Conservation (phyloP, 2,329 filamentous ascomycete genomes). For the Mollisiaceae sp. region DNA sequence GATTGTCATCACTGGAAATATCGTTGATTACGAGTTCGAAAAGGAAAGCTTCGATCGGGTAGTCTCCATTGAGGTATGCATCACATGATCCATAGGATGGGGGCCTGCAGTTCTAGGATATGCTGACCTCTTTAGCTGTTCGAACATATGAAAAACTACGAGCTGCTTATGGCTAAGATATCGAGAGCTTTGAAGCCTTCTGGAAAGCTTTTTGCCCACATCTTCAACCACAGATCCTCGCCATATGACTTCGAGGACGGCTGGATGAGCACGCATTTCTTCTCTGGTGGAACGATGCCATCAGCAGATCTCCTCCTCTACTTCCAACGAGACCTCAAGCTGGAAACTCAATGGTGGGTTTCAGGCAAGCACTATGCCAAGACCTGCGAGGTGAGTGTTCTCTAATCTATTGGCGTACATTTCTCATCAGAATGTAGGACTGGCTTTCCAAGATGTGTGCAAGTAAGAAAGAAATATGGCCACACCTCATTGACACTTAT, state of each 20-base stretch:
- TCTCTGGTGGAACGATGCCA: constrained; percentile 75
- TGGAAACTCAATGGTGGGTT: constrained; percentile 73
- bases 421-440: constrained; percentile 47
- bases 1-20: constrained; percentile 68
- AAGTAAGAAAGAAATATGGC: constrained; percentile 66
- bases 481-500: constrained; percentile 68
- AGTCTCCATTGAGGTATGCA: constrained; percentile 62
- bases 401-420: not conserved
- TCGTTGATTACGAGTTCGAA: constrained; percentile 69
- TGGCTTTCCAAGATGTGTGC: constrained; percentile 66
- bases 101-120: not conserved
- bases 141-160: constrained; percentile 80
- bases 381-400: constrained; percentile 64
- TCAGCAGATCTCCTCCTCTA: constrained; percentile 68
- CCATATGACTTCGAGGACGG: constrained; percentile 74
- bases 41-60: constrained; percentile 65
- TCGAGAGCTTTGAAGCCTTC: constrained; percentile 61
- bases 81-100: constrained; percentile 10
- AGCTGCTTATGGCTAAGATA: constrained; percentile 68
- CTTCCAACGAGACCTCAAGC: constrained; percentile 66
- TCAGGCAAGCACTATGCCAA: constrained; percentile 70
- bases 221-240: constrained; percentile 67
- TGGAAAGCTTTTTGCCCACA: constrained; percentile 73
- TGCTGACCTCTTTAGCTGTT: constrained; percentile 58
- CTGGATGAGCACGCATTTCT: constrained; percentile 78